Evolutionary conservation across 805 yeast species (phyloP).

Genomic region (Candida ficus): DNA sequence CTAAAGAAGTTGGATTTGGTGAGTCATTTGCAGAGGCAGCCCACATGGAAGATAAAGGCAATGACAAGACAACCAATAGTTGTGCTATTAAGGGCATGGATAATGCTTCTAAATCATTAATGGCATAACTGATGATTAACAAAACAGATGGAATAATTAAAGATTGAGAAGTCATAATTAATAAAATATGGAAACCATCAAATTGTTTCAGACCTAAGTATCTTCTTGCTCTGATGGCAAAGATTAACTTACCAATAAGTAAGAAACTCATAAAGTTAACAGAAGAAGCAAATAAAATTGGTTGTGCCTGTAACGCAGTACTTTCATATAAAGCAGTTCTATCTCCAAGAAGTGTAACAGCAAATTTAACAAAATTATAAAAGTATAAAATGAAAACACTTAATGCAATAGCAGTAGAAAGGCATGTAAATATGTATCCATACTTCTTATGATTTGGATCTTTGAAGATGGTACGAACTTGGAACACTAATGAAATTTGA

Average conservation of each 20-base stretch:
- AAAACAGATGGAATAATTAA: slow-evolving; percentile 73
- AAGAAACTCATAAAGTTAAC: slow-evolving; percentile 57
- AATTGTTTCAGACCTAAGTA: slow-evolving; percentile 77
- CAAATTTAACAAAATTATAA: slow-evolving; percentile 41
- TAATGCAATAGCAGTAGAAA: slow-evolving; percentile 42
- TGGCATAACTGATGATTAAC: slow-evolving; percentile 49
- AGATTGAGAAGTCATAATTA: slow-evolving; percentile 80
- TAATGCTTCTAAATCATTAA: slow-evolving; percentile 29
- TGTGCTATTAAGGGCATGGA: slow-evolving; percentile 49
- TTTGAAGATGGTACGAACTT: slow-evolving; percentile 64
- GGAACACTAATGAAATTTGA: slow-evolving; percentile 64
- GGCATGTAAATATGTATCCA: slow-evolving; percentile 33
- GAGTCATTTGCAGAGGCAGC: slow-evolving; percentile 62
- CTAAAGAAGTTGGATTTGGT: slow-evolving; percentile 35
- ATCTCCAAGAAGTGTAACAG: slow-evolving; percentile 30
- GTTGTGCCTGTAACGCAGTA: slow-evolving; percentile 48
- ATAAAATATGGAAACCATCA: slow-evolving; percentile 71
- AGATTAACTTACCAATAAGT: slow-evolving; percentile 55
- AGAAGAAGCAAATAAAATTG: slow-evolving; percentile 64
- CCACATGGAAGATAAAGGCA: slow-evolving; percentile 88
- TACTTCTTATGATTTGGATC: slow-evolving; percentile 42
- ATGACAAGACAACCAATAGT: slow-evolving; percentile 60
- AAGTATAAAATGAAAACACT: slow-evolving; percentile 58
- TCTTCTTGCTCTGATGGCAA: slow-evolving; percentile 70
- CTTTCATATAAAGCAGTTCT: slow-evolving; percentile 18